These are phyloP conservation scores for Lipomyces sp. DNA, from an alignment of 805 yeast species.

Conservation along the genomic window DNA sequence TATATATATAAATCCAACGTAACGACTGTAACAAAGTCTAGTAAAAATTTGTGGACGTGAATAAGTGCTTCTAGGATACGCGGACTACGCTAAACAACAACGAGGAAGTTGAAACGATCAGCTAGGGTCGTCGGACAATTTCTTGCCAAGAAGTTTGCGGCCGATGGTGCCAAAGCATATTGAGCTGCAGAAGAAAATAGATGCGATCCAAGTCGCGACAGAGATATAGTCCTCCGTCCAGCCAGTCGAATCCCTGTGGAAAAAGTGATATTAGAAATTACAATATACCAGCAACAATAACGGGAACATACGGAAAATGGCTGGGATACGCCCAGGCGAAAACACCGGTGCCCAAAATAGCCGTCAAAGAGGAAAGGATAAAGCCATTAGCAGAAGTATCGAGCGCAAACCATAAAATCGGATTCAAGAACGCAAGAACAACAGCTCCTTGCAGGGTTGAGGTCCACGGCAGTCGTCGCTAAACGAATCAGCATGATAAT, in stretches of 20 bases:
- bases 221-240: conserved; percentile 40
- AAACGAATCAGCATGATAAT: neutral
- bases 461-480: conserved; percentile 47
- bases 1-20: neutral
- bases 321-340: conserved; percentile 40
- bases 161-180: conserved; percentile 49
- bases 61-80: neutral
- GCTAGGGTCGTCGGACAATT: neutral
- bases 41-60: neutral
- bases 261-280: conserved; percentile 18
- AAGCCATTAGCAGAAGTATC: conserved; percentile 49
- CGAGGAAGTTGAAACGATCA: neutral
- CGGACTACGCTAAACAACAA: neutral
- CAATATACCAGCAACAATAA: neutral
- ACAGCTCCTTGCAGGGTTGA: conserved; percentile 47
- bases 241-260: conserved; percentile 34
- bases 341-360: conserved; percentile 43
- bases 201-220: conserved; percentile 43
- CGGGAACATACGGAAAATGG: conserved; percentile 31
- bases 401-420: conserved; percentile 49
- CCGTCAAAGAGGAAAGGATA: conserved; percentile 42
- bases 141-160: conserved; percentile 41
- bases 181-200: conserved; percentile 45
- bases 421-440: conserved; percentile 48
- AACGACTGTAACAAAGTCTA: neutral